Evolutionary conservation across 176 grass and related monocot genomes (phyloP).

Genomic region (Pharus latifolius): DNA sequence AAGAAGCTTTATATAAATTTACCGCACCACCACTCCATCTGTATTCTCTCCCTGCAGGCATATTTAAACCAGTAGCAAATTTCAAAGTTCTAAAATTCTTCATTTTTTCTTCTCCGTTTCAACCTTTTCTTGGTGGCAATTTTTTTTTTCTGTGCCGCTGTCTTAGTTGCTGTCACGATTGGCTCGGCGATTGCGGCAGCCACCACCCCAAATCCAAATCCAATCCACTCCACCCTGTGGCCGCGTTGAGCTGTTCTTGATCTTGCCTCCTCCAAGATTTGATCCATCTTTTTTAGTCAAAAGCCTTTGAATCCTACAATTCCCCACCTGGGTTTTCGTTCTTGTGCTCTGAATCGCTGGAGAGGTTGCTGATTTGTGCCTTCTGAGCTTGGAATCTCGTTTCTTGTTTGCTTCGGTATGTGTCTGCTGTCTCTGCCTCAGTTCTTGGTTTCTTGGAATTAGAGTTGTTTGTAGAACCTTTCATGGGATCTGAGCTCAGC

Average conservation of each 20-base stretch:
- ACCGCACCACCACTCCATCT: neutral
- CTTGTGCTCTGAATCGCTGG: conserved; percentile 2
- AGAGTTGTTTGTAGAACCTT: neutral
- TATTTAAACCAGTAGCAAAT: neutral
- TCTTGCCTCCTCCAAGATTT: conserved; percentile 23
- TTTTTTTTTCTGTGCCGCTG: too few relatives aligned
- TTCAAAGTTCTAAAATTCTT: neutral
- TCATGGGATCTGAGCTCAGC: neutral
- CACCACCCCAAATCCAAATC: neutral
- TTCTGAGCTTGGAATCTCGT: conserved; percentile 18
- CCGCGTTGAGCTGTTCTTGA: conserved; percentile 9
- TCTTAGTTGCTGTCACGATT: conserved; percentile 43
- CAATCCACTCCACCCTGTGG: conserved; percentile 33
- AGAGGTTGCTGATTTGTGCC: neutral
- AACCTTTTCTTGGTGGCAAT: neutral
- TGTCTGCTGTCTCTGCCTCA: neutral
- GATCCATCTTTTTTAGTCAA: neutral
- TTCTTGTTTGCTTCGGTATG: neutral
- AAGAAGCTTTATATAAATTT: neutral
- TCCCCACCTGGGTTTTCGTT: neutral
- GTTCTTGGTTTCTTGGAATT: neutral
- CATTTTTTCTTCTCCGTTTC: neutral
- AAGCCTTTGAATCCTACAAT: neutral
- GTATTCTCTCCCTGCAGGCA: neutral
- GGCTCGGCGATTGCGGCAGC: conserved; percentile 8